Percentiles rank a stretch among this genome's conserved stretches.
Evolutionary conservation across 257 asterid genomes (phyloP).

Genomic region (Jasminum sambac): DNA sequence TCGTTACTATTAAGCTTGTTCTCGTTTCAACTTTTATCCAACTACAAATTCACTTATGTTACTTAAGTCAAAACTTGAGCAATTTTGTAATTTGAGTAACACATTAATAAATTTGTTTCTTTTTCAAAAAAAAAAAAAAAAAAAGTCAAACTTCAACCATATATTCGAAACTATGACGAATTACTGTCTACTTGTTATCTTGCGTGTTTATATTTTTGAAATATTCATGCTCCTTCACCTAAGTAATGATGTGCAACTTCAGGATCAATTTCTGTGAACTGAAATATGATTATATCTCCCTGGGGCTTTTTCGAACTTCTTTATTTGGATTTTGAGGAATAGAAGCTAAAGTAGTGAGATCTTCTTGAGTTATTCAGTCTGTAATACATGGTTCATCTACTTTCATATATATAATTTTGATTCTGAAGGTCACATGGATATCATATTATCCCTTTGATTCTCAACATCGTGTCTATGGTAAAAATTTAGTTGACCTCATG

Average conservation of each 20-base stretch:
- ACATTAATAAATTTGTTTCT: no score
- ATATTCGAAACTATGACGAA: no score
- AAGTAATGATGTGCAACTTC: neutral
- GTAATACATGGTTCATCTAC: slow-evolving; percentile 6
- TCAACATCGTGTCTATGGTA: neutral
- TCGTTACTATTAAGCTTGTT: neutral
- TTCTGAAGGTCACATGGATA: neutral
- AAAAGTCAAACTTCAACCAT: no score
- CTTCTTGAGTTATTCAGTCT: slow-evolving; percentile 1
- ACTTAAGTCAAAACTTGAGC: no score
- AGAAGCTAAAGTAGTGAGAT: slow-evolving; percentile 5
- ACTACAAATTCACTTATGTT: no score
- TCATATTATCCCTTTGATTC: slow-evolving; percentile 11
- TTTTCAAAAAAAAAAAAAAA: no score
- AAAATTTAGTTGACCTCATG: neutral
- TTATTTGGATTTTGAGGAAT: neutral
- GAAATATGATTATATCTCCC: neutral
- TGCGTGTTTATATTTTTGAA: neutral
- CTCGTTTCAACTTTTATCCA: neutral
- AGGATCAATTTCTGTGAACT: neutral
- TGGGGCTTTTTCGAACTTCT: neutral
- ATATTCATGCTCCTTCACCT: neutral
- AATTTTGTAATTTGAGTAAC: no score
- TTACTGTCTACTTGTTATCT: no score
- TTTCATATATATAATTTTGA: slow-evolving; percentile 7